A percentile compares a stretch with the other conserved stretches of the same genome.
phyloP scores from a whole-genome alignment of 352 stramenopile genomes.

The Phytopythium ostracodes region DNA sequence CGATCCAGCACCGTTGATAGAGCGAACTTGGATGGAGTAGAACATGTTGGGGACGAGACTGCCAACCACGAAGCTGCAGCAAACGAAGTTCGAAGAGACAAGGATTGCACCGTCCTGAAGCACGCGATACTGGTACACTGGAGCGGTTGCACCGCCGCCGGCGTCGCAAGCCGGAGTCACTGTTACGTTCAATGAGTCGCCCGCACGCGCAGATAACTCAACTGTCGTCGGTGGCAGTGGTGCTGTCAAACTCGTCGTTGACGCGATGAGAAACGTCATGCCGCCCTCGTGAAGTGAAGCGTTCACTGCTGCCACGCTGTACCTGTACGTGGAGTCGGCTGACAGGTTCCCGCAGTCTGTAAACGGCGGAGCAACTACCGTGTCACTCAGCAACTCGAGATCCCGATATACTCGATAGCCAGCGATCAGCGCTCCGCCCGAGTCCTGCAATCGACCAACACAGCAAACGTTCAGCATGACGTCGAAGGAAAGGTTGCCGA shows the following conservation, averaged over 20 bases:
- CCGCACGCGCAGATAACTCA: slow-evolving; percentile 9
- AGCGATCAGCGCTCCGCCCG: slow-evolving; percentile 27
- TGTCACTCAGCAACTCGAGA: slow-evolving; percentile 30
- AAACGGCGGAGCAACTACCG: slow-evolving; percentile 31
- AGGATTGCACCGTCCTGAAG: slow-evolving; percentile 8
- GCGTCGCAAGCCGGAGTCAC: slow-evolving; percentile 33
- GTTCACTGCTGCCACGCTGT: slow-evolving; percentile 43
- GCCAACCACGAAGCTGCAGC: slow-evolving; percentile 34
- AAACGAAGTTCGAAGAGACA: slow-evolving; percentile 27
- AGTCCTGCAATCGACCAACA: slow-evolving; percentile 20
- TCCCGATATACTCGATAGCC: slow-evolving; percentile 64
- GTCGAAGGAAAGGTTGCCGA: too few relatives aligned
- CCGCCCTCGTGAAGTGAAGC: slow-evolving; percentile 26
- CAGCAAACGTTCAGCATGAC: not conserved
- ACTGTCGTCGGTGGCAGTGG: slow-evolving; percentile 23
- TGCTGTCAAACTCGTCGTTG: slow-evolving; percentile 21
- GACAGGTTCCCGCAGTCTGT: slow-evolving; percentile 37
- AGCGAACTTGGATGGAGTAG: slow-evolving; percentile 30
- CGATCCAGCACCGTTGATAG: slow-evolving; percentile 21
- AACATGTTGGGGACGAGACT: slow-evolving; percentile 14
- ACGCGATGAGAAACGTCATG: slow-evolving; percentile 24
- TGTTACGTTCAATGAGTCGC: slow-evolving; percentile 33
- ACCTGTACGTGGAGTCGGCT: slow-evolving; percentile 35
- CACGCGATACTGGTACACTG: slow-evolving; percentile 39
- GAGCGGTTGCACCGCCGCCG: slow-evolving; percentile 16